Conservation (phyloP, 2,329 filamentous ascomycete species). For the Apiospora saccharicola region DNA sequence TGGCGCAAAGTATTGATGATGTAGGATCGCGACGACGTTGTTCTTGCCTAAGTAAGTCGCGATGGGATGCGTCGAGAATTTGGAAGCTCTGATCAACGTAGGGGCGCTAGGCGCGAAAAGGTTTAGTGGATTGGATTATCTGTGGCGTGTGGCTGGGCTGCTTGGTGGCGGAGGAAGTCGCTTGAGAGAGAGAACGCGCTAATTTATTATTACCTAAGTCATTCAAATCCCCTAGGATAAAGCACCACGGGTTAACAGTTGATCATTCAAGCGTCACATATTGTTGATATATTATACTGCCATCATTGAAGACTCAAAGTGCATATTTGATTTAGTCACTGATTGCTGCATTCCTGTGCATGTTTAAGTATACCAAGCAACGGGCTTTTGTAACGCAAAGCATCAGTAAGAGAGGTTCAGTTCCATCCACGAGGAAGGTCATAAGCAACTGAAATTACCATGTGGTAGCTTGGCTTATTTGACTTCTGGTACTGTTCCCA, state of each 20-base stretch:
- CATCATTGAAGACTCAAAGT: not conserved
- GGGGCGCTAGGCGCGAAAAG: not conserved
- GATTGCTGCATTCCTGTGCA: not conserved
- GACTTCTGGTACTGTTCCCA: not conserved
- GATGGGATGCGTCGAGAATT: constrained; percentile 15
- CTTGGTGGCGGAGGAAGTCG: not conserved
- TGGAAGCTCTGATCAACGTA: constrained; percentile 5
- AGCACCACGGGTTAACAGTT: not conserved
- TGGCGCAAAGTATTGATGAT: constrained; percentile 10
- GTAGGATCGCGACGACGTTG: not conserved
- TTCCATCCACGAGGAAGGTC: not conserved
- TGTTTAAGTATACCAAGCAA: not conserved
- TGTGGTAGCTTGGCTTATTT: constrained; percentile 5
- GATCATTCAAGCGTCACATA: not conserved
- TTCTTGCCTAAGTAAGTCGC: not conserved
- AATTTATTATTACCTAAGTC: not conserved
- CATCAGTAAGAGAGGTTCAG: not conserved
- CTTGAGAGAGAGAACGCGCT: not conserved
- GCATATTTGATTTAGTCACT: not conserved
- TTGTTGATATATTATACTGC: not conserved
- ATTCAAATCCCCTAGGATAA: not conserved
- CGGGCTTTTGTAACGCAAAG: not conserved
- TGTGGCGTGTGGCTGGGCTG: constrained; percentile 5
- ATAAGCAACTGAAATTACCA: not conserved
- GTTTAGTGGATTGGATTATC: not conserved